Percentiles rank a stretch among this genome's conserved stretches.
phyloP scores from a whole-genome alignment of 2,329 filamentous ascomycete species.

The Fonsecaea erecta region DNA sequence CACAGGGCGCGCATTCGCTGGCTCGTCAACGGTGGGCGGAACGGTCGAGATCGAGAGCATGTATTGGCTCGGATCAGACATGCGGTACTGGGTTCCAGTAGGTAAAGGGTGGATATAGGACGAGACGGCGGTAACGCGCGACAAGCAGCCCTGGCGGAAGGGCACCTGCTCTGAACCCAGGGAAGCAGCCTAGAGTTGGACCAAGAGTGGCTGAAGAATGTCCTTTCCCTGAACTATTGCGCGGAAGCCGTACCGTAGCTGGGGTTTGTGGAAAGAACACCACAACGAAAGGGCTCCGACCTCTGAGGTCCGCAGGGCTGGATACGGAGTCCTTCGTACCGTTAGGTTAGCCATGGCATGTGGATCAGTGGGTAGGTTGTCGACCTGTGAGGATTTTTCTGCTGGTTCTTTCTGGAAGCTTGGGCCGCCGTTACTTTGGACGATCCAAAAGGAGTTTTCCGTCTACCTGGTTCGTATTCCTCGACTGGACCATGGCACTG shows the following conservation, averaged over 20 bases:
- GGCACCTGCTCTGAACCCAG: slow-evolving; percentile 20
- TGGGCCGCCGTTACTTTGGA: background rate
- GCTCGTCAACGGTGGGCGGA: slow-evolving; percentile 7
- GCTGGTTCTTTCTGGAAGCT: background rate
- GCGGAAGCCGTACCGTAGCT: background rate
- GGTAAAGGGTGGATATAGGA: slow-evolving; percentile 26
- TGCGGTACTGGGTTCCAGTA: slow-evolving; percentile 22
- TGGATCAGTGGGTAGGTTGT: slow-evolving; percentile 2
- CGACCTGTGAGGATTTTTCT: background rate
- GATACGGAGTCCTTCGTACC: background rate
- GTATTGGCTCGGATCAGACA: slow-evolving; percentile 30
- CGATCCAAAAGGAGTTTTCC: background rate
- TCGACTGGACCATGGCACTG: background rate
- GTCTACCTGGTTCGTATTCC: background rate
- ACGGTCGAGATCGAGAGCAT: background rate
- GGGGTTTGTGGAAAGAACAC: slow-evolving; percentile 4
- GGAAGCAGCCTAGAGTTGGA: slow-evolving; percentile 10
- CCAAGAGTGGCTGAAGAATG: slow-evolving; percentile 16
- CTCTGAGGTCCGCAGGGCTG: slow-evolving; percentile 1
- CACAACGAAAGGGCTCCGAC: background rate
- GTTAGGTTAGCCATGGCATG: background rate
- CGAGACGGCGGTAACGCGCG: slow-evolving; percentile 9
- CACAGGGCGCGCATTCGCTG: slow-evolving; percentile 3
- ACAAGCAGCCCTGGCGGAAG: background rate
- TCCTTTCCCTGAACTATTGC: background rate